A percentile compares a stretch with the other conserved stretches of the same genome.
Conservation (phyloP, 108 stramenopile genomes). For the Aurantiochytrium sp. region DNA sequence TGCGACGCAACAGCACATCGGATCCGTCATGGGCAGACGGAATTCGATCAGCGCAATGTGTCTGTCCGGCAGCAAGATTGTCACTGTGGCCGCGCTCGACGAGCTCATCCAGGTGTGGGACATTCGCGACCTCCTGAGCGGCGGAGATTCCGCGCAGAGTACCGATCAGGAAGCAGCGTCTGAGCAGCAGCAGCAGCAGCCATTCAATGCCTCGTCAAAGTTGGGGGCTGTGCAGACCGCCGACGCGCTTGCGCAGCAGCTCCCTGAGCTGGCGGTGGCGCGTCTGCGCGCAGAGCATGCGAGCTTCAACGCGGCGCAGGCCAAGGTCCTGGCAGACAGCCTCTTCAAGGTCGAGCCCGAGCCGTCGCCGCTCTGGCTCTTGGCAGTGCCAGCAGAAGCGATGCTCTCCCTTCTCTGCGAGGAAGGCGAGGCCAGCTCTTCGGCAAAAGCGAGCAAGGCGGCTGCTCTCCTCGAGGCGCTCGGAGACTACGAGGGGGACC, state of each 20-base stretch:
- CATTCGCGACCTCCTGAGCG: background rate
- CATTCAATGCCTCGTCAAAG: background rate
- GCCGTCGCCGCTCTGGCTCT: background rate
- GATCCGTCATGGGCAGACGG: background rate
- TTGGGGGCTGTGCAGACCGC: background rate
- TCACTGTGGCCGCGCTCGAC: background rate
- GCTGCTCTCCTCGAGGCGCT: background rate
- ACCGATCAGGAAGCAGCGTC: too few relatives aligned
- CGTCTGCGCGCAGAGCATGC: background rate
- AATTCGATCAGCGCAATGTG: conserved; percentile 12
- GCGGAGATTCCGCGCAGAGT: too few relatives aligned
- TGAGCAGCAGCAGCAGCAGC: too few relatives aligned
- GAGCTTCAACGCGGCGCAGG: background rate
- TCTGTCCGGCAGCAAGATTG: background rate
- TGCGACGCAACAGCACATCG: background rate
- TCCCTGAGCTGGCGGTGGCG: background rate
- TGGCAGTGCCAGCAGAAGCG: background rate
- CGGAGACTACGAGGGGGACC: conserved; percentile 17
- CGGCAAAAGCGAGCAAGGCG: too few relatives aligned
- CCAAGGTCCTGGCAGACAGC: background rate
- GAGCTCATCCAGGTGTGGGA: background rate
- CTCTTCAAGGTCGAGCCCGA: background rate
- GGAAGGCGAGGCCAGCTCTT: too few relatives aligned
- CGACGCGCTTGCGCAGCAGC: background rate
- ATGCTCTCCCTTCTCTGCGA: too few relatives aligned